Conservation (phyloP, 331 rosid species). For the Rosa hybrid region DNA sequence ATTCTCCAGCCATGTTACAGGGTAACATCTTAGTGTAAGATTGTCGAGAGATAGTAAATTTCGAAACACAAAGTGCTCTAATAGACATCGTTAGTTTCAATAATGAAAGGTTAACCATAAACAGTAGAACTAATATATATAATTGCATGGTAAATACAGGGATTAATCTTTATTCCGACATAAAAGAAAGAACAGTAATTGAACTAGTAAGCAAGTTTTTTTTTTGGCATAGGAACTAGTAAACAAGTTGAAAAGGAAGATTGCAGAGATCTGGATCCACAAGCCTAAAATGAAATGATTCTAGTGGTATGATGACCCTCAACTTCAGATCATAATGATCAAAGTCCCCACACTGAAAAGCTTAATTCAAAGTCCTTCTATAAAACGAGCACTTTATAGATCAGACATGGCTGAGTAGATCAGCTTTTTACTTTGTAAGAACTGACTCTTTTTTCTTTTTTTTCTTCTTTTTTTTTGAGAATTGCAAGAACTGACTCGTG, state of each 20-base stretch:
- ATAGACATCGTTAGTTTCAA: too few relatives aligned
- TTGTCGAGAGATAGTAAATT: too few relatives aligned
- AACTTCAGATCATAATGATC: slow-evolving; percentile 18
- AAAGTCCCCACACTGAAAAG: not conserved
- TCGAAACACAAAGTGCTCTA: too few relatives aligned
- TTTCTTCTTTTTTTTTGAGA: too few relatives aligned
- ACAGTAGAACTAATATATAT: not conserved
- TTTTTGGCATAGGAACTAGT: too few relatives aligned
- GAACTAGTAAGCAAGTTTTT: too few relatives aligned
- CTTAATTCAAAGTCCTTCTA: not conserved
- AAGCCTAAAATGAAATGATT: not conserved
- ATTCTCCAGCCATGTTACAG: too few relatives aligned
- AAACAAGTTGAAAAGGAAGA: not conserved
- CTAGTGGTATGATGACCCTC: not conserved
- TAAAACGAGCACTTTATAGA: slow-evolving; percentile 1
- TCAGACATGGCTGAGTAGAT: not conserved
- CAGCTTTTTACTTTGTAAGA: slow-evolving; percentile 3
- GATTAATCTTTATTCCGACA: not conserved
- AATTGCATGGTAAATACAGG: not conserved
- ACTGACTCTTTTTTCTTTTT: not conserved
- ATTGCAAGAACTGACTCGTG: slow-evolving; percentile 11
- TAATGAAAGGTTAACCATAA: not conserved
- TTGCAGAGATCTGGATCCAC: slow-evolving; percentile 7
- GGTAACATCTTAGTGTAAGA: too few relatives aligned
- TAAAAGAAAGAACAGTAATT: not conserved